phyloP scores from a whole-genome alignment of 768 basidiomycete genomes.

The Cyclocybe aegerita region DNA sequence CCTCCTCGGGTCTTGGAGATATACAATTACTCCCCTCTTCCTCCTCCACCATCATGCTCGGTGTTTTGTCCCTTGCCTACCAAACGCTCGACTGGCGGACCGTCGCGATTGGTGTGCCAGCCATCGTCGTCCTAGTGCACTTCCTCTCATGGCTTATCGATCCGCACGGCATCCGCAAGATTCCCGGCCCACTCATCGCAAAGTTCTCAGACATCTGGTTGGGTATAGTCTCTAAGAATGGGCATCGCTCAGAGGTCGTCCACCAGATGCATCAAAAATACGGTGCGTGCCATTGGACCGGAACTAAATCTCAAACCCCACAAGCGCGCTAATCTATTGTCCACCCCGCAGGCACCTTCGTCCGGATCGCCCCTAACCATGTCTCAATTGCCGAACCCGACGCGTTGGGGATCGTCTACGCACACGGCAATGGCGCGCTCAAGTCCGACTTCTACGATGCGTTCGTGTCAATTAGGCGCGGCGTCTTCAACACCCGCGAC shows the following conservation, averaged over 20 bases:
- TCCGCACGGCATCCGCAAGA: conserved; percentile 53
- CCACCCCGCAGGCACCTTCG: conserved; percentile 49
- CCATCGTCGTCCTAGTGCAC: conserved; percentile 33
- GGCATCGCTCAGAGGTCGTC: conserved; percentile 73
- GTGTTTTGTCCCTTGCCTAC: conserved; percentile 19
- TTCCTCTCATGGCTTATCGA: conserved; percentile 56
- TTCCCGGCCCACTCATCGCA: conserved; percentile 72
- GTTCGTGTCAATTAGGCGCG: conserved; percentile 73
- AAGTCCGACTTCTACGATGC: conserved; percentile 80
- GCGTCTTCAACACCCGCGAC: conserved; percentile 79
- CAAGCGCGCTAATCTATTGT: neutral
- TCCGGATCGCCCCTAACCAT: conserved; percentile 76
- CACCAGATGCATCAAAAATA: conserved; percentile 74
- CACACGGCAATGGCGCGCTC: conserved; percentile 79
- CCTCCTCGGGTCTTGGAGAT: conserved; percentile 1
- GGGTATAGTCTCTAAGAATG: conserved; percentile 59
- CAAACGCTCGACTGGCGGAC: conserved; percentile 21
- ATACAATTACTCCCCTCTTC: conserved; percentile 1
- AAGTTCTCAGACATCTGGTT: conserved; percentile 76
- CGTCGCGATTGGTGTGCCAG: conserved; percentile 25
- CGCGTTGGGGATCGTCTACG: conserved; percentile 74
- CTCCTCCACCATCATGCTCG: conserved; percentile 22
- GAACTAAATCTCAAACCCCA: neutral
- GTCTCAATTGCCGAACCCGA: conserved; percentile 77
- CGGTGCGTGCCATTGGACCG: conserved; percentile 40